Conservation (phyloP, 768 basidiomycete species). For the Naganishia antarctica region DNA sequence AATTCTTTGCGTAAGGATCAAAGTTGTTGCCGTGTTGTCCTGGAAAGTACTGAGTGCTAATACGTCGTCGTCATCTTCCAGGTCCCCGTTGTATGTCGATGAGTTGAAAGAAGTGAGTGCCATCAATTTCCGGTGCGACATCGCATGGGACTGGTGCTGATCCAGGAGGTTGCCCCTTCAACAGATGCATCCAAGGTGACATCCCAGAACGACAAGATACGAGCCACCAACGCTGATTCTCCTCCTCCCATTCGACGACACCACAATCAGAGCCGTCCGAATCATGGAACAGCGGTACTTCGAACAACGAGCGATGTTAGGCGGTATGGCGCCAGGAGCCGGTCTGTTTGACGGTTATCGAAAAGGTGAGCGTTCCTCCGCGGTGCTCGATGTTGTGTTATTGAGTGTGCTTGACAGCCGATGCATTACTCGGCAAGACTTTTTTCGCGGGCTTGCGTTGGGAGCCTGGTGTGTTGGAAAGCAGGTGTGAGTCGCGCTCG, state of each 20-base stretch:
- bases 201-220: too few relatives aligned
- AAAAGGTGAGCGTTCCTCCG: constrained; percentile 15
- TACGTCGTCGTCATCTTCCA: too few relatives aligned
- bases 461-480: constrained; percentile 23
- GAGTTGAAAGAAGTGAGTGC: constrained; percentile 30
- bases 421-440: constrained; percentile 28
- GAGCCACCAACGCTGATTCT: too few relatives aligned
- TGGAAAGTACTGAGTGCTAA: not conserved
- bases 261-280: constrained; percentile 9
- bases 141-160: too few relatives aligned
- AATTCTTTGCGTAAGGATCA: constrained; percentile 29
- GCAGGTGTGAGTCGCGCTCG: constrained; percentile 18
- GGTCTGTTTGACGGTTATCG: constrained; percentile 32
- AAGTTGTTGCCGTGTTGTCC: not conserved
- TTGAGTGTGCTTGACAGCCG: too few relatives aligned
- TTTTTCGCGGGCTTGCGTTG: constrained; percentile 29
- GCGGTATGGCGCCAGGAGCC: constrained; percentile 27
- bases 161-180: not conserved
- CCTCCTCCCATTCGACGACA: not conserved
- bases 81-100: constrained; percentile 30
- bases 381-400: not conserved
- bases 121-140: too few relatives aligned
- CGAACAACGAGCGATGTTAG: constrained; percentile 30
- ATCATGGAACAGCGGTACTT: constrained; percentile 33
- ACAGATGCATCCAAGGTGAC: constrained; percentile 20